Base-by-base conservation (phyloP, 2,329 filamentous ascomycete species). In the Ilyonectria destructans region DNA sequence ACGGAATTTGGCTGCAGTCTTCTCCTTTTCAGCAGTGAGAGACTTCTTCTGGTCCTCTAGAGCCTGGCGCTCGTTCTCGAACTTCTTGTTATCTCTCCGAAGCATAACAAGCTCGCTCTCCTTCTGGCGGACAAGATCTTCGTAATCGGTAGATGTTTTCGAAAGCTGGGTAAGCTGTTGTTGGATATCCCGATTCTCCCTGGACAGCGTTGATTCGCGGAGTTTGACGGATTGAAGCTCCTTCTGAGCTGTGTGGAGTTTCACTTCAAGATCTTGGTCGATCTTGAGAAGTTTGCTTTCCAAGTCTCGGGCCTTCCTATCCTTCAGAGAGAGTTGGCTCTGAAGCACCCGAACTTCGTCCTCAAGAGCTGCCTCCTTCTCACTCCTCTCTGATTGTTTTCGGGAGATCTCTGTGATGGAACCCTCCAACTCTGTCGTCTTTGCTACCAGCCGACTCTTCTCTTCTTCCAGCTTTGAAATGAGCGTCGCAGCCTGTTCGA, bases 331-430 rank as follows among this genome's bases (percentile, higher is more conserved):
- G 13, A 99, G 84, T 74, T 98, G 96, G 74, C 95, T 98, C 74
- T 96, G 92, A 5, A 99, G 88, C 89, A 98, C 93, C 79, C 93
- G 94, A 74, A 98, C 89, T 75, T 99, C 95, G 69, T 95, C 93
- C 55, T 90, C 90, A 19, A 99, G 85, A 12, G 87, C 89, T 45
- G 93, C 89, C 77, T 98, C 93, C 69, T 94, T 90, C 71, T 90
- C 89, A 69, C 91, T 93, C 59, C 93, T 89, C 76, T 95, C 89
- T 0, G 91, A 90, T 71, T 93, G 92, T 56, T 88, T 88, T 63
- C 87, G 86, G 48, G 93, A 90, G 12, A 96, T 87, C 7, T 94
- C 91, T 9, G 89, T 84, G 12, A 98, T 86, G 56, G 92, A 90
- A 2, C 83, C 80, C 72, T 98, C 92, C 9, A 98, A 85, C 21